Base-by-base conservation (phyloP, 495 filamentous ascomycete species). In the Astrocystis sublimbata region DNA sequence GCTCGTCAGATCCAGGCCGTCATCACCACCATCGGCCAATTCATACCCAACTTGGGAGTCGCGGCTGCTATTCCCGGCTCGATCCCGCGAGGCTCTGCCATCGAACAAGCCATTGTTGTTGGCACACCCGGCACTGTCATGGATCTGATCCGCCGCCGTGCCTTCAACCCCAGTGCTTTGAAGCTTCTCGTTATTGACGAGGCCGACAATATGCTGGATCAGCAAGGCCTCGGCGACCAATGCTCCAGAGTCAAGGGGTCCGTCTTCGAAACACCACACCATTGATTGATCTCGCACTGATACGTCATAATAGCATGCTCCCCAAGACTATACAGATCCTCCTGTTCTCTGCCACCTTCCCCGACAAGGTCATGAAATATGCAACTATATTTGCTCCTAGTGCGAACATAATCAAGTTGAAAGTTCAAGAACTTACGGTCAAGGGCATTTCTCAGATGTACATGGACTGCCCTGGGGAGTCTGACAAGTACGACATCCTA, bases 391-490 rank as follows among this genome's bases (percentile, higher is more conserved):
- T 93, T 68, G 90, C 92, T 6, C 93, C 93, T 6, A 81, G 86
- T 12, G 88, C 94, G 19, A 96, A 96, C 75, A 81, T 92, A 68
- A 90, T 98, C 68, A 94, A 91, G 31, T 83, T 99, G 38, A 86
- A 88, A 65, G 88, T 92, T 43, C 87, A 96, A 67, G 93, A 98
- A 69, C 86, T 99, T 67, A 98, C 93, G 0, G 92, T 98, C 59
- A 91, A 96, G 68, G 93, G 94, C 6, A 99, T 99, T 73, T 94
- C 90, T 65, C 96, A 99, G 71, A 85, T 99, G 66, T 98, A 92
- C 70, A 90, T 99, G 75, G 96, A 99, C 72, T 96, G 92, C 74
- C 77, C 87, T 4, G 78, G 78, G 19, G 90, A 94, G 49, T 75
- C 88, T 12, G 84, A 91, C 67, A 99, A 99, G 71, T 99, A 94